phyloP scores from a whole-genome alignment of 176 grass and related monocot species.

The Tillandsia leiboldiana region DNA sequence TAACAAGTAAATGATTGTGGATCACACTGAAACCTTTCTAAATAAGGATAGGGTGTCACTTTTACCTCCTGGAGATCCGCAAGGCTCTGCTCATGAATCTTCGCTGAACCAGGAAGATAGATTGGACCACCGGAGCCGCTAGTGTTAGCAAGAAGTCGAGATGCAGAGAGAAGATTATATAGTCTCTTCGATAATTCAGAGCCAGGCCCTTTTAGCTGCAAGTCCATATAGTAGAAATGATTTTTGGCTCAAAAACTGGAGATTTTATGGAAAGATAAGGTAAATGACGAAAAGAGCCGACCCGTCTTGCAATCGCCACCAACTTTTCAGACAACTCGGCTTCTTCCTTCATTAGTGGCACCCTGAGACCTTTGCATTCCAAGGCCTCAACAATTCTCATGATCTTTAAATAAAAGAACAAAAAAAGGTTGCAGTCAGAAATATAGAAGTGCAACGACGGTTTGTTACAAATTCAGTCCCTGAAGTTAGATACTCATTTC shows the following conservation, averaged over 20 bases:
- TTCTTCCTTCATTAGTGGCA: conserved; percentile 70
- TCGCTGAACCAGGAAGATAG: conserved; percentile 58
- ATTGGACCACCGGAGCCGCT: conserved; percentile 33
- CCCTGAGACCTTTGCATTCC: conserved; percentile 63
- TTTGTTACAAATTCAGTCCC: too few species aligned
- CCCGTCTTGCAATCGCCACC: conserved; percentile 52
- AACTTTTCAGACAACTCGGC: conserved; percentile 59
- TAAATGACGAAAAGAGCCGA: conserved; percentile 22
- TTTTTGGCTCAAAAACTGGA: conserved; percentile 1
- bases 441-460: background rate
- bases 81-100: conserved; percentile 69
- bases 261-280: background rate
- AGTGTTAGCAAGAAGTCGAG: conserved; percentile 51
- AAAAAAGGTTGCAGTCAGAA: conserved; percentile 21
- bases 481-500: too few species aligned
- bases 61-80: conserved; percentile 62
- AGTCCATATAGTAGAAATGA: background rate
- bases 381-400: conserved; percentile 86
- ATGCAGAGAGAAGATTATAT: conserved; percentile 61
- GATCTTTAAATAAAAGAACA: conserved; percentile 37
- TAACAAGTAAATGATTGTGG: conserved; percentile 1
- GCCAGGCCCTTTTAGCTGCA: conserved; percentile 66
- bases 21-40: background rate
- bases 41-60: too few species aligned
- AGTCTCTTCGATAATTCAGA: conserved; percentile 73